Evolutionary conservation across 371 early-diverging fungal species (phyloP), one percentile per base, ranked within the genome.

Genomic region (Amoeboaphelidium occidentale): DNA sequence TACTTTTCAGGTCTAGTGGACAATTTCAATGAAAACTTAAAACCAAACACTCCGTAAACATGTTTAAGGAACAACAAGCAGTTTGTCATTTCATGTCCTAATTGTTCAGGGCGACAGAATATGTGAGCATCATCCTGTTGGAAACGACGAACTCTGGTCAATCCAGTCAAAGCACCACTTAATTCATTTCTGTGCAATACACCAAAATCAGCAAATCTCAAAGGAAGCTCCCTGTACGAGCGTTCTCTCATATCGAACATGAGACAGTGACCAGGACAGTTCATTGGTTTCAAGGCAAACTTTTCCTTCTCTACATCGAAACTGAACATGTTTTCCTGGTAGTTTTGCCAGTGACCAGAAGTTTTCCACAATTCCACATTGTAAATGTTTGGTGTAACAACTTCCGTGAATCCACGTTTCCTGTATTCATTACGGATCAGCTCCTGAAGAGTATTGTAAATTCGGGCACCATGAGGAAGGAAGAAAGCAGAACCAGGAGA

Each of bases 71-170:
- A 90, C 41, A 81, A 76, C 17, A 96, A 61, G 49, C 79, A 76
- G 3, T 75, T 63, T 21, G 67, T 67, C 60, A 92, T 92, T 63
- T 96, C 97, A 2, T 56, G 2, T 24, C 60, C 46, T 25, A 87
- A 73, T 63, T 94, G 96, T 50, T 80, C 81, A 25, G 70, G 57
- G 25, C 73, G 70, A 68, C 96, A 94, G 69, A 99, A 99, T 53
- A 98, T 96, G 57, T 99, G 99, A 3, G 97, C 98, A 71, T 99
- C 99, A 64, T 98, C 99, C 66, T 99, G 99, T 63, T 96, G 93
- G 86, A 99, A 98, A 52, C 98, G 78, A 57, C 99, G 79, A 14
- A 98, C 98, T 57, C 99, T 79, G 13, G 98, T 98, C 55, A 98
- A 73, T 32, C 99, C 99, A 32, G 84, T 78, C 24, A 99, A 69